Base-by-base conservation (phyloP, 345 rosid genomes). In the Eucalyptus leucophloia region DNA sequence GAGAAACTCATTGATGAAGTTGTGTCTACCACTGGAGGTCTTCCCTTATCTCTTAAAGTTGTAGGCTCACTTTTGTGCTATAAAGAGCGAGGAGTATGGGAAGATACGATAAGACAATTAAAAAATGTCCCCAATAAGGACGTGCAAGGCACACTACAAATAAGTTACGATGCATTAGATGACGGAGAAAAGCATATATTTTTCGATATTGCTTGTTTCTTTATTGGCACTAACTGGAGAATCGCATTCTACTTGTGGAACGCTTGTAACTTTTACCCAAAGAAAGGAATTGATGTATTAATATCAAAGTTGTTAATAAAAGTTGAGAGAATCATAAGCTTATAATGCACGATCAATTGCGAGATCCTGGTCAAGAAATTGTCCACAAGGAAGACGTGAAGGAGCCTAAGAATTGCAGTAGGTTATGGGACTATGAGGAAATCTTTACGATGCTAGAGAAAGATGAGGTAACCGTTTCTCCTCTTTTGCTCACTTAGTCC, bases 81-180 rank as follows among this genome's bases (percentile, higher is more conserved):
- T 8, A 11, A 19, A 58, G 7, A 26, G 8, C 15, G 2, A 26
- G 12, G 5, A 5, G 12, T 26, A 58, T 58, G 65, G 65, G 5
- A 2, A 58, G 15, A 11, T 26, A 58, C 4, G n/a, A 26, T 26
- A 26, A 11, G 3, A 12, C 3, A 58, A n/a, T 0, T 58, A 26
- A 5, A 12, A 26, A 24, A 1, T 0, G 30, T 10, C 65, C 65
- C 65, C 0, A 0, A 26, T 5, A 3, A 26, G 7, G 0, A 11
- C 0, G 32, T 60, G 32, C 67, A 26, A 28, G n/a, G 1, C 6
- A 11, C 0, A 0, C 15, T 60, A 60, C 0, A 6, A 12, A 60
- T 60, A 60, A 60, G 67, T 6, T 60, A 60, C 8, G 1, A 60
- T 5, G 7, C 67, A 28, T 28, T 60, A 26, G 1, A 1, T 0